phyloP scores from a whole-genome alignment of 306 rosid species.

The Vachellia collinsii region DNA sequence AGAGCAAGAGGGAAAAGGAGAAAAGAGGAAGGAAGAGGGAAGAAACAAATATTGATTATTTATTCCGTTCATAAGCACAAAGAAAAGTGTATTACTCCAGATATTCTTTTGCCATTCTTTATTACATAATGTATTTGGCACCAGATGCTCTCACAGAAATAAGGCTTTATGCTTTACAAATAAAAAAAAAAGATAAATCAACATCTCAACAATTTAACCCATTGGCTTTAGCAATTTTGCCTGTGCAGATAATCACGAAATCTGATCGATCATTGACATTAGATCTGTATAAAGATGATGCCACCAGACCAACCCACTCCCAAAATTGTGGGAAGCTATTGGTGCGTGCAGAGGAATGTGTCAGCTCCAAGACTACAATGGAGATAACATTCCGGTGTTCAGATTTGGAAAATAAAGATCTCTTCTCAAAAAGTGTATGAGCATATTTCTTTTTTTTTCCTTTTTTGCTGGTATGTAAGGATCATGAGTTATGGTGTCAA shows the following conservation, averaged over 20 bases:
- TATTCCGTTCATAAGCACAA: neutral
- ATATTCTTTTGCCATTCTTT: neutral
- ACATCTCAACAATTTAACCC: slow-evolving; percentile 28
- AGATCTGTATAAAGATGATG: slow-evolving; percentile 70
- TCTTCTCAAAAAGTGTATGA: slow-evolving; percentile 94
- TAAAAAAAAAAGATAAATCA: slow-evolving; percentile 31
- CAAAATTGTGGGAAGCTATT: slow-evolving; percentile 67
- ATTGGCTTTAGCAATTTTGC: slow-evolving; percentile 32
- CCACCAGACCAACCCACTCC: slow-evolving; percentile 54
- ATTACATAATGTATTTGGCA: slow-evolving; percentile 11
- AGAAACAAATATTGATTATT: neutral
- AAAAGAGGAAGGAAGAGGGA: neutral
- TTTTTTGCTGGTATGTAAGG: slow-evolving; percentile 32
- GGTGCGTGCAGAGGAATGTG: slow-evolving; percentile 84
- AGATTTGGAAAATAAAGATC: slow-evolving; percentile 93
- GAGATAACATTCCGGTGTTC: slow-evolving; percentile 84
- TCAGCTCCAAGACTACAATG: slow-evolving; percentile 74
- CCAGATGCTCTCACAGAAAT: neutral
- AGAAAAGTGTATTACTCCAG: neutral
- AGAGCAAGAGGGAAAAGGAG: neutral
- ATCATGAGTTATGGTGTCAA: slow-evolving; percentile 21
- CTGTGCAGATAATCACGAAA: slow-evolving; percentile 82
- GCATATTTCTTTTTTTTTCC: slow-evolving; percentile 1
- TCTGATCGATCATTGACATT: slow-evolving; percentile 64
- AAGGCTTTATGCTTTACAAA: slow-evolving; percentile 24